Evolutionary conservation across 306 rosid genomes (phyloP), one percentile per base, ranked within the genome.

Genomic region (Herpetospermum pedunculosum): DNA sequence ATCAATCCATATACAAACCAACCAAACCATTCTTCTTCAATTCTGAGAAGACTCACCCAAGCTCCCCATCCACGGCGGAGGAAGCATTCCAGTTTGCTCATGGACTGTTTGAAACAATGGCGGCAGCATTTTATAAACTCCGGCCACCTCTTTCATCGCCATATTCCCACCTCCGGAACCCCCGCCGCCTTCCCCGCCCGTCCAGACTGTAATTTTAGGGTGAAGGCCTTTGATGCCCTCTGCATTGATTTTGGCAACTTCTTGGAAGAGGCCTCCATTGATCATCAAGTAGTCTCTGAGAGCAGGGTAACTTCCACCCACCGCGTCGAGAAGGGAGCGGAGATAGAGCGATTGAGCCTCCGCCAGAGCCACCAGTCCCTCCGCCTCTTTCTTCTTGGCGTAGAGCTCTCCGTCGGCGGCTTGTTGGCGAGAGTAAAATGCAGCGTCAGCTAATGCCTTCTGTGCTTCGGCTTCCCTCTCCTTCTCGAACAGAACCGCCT

Each of bases 191-290:
- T 77, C 78, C 72, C 46, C 74, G 16, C 50, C 77, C 0, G 83
- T 76, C 86, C 86, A 83, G 18, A 83, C 41, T 26, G 83, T 83
- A 10, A 83, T 79, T 21, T 83, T 83, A 3, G 81, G 86, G 3
- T 77, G 75, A 21, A 83, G 81, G 0, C 86, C 81, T 0, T 35
- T 75, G 16, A 83, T 78, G 2, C 79, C 86, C 0, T 83, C 81
- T 0, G 79, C 77, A 43, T 83, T 83, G 53, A 79, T 83, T 67
- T 32, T 76, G 13, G 86, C 83, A 58, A 79, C 64, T 23, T 79
- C 72, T 50, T 76, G 86, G 25, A 76, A 73, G 75, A 79, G 64
- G 2, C 79, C 81, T 3, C 57, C 43, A 25, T 76, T 74, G 63
- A 83, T 79, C 80, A 82, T 78, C 41, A 82, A 26, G 72, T 71